Base-by-base conservation (phyloP, 1,284 basidiomycete genomes). In the Apiotrichum porosum region DNA sequence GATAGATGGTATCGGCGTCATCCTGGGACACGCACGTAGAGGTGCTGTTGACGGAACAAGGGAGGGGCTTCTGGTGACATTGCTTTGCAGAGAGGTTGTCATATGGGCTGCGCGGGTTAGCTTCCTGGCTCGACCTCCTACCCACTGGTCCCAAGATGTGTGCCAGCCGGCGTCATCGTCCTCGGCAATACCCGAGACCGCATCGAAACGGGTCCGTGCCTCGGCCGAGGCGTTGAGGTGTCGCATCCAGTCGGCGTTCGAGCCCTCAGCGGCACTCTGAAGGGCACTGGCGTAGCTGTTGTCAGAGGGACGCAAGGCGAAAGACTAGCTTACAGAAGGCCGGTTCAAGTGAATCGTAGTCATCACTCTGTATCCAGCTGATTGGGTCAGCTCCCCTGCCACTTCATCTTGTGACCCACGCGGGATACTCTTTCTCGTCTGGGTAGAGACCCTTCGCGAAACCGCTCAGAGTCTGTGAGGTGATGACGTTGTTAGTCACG, bases 1-100 rank as follows among this genome's bases (percentile, higher is more conserved):
- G 60, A 56, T 64, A 69, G 35, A 69, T 57, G 4, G 49, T 38
- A 46, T 69, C 55, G 19, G 62, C 66, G 36, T 63, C 61, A 8
- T 49, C 48, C 39, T 66, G 63, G 14, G 57, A 42, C 5, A 64
- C 38, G 37, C 66, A 68, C 19, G 53, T 32, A 4, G 48, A 37
- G 1, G 62, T 61, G 28, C 58, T 43, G 47, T 64, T 66, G 28
- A 61, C 41, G 0, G 59, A 62, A 51, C 63, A 66, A 3, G 66
- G 66, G 9, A 67, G 55, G 8, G 54, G 42, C 32, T 60, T 56
- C 14, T 41, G 42, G 45, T 70, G 68, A 42, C 68, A 68, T 43
- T 63, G 65, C 42, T 70, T 68, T 19, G 66, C 59, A 5, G 61
- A 62, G 12, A 68, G 49, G 47, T 69, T 69, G 52, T 68, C 67